Base-by-base conservation (phyloP, 2,329 filamentous ascomycete species). In the Alternaria brassicicola region DNA sequence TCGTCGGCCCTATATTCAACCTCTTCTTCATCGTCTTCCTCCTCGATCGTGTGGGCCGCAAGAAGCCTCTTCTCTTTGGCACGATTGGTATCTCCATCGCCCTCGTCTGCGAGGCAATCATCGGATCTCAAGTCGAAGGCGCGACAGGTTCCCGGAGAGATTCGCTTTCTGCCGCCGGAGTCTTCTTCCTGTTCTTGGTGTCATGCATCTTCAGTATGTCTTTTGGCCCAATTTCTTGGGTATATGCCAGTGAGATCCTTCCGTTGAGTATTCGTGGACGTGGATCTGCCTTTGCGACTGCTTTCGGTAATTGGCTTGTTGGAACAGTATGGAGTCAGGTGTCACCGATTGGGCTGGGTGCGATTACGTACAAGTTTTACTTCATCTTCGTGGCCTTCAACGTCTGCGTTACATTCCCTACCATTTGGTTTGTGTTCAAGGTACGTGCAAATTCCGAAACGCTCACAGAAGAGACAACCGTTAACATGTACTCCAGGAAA, bases 191-290 rank as follows among this genome's bases (percentile, higher is more conserved):
- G n/a, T 89, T 89, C 70, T 59, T 70, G n/a, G 76, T 78, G 2
- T 73, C 75, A 6, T 72, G 68, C 57, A 74, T 76, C 43, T 78
- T 77, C 63, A 71, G 67, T 10, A 64, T 69, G 23, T 73, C 71
- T 0, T 77, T 76, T 42, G 74, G 72, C 4, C 70, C 74, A 2
- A 73, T 77, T 68, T 82, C 80, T 0, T 89, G 87, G 86, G 80
- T 89, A 1, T 89, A 89, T 72, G 86, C 87, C 71, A 83, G 84
- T 15, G 88, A 90, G 72, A 85, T 90, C 59, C 74, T 77, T 74
- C 87, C 88, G 9, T 84, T 89, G 76, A 85, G 86, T 62, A 89
- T 89, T 53, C 85, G 88, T 30, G 84, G 84, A 6, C 80, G 82
- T 21, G 85, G 85, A 2, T 84, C 82, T 45, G 84, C 85, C 4